phyloP scores from a whole-genome alignment of 2,329 filamentous ascomycete species.

The Neurospora crassa region DNA sequence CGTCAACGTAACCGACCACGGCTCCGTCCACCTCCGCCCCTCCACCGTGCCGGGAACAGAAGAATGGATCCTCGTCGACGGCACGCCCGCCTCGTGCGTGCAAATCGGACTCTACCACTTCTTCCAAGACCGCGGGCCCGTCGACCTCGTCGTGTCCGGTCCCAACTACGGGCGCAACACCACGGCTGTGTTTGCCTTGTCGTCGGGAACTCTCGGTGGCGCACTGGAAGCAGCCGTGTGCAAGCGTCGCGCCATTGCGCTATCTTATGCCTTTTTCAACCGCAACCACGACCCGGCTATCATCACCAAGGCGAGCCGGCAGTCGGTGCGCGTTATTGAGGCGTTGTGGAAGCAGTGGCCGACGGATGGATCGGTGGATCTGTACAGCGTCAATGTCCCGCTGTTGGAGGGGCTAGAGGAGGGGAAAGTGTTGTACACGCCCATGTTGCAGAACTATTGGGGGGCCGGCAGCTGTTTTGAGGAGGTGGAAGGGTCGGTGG shows the following conservation, averaged over 20 bases:
- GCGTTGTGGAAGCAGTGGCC: slow-evolving; percentile 68
- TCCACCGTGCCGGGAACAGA: slow-evolving; percentile 39
- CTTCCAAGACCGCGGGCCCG: slow-evolving; percentile 59
- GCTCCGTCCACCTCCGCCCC: slow-evolving; percentile 54
- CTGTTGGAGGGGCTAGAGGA: slow-evolving; percentile 65
- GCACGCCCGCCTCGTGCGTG: slow-evolving; percentile 70
- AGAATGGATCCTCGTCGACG: slow-evolving; percentile 75
- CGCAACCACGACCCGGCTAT: slow-evolving; percentile 74
- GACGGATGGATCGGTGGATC: slow-evolving; percentile 54
- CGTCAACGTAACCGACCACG: slow-evolving; percentile 40
- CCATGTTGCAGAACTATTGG: slow-evolving; percentile 90
- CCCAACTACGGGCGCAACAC: slow-evolving; percentile 80
- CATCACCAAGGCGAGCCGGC: slow-evolving; percentile 65
- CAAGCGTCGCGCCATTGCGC: slow-evolving; percentile 60
- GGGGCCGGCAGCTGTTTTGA: slow-evolving; percentile 74
- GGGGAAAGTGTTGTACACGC: slow-evolving; percentile 69
- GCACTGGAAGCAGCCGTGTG: slow-evolving; percentile 71
- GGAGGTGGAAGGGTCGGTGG: slow-evolving; percentile 59
- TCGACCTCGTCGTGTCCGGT: slow-evolving; percentile 70
- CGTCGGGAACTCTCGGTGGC: slow-evolving; percentile 67
- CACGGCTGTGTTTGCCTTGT: slow-evolving; percentile 69
- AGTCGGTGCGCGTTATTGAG: slow-evolving; percentile 70
- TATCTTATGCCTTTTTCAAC: slow-evolving; percentile 85
- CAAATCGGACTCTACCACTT: slow-evolving; percentile 77
- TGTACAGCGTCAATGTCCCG: slow-evolving; percentile 91